Conservation (phyloP, 2,329 filamentous ascomycete genomes). For the Cryoendolithus antarcticus region DNA sequence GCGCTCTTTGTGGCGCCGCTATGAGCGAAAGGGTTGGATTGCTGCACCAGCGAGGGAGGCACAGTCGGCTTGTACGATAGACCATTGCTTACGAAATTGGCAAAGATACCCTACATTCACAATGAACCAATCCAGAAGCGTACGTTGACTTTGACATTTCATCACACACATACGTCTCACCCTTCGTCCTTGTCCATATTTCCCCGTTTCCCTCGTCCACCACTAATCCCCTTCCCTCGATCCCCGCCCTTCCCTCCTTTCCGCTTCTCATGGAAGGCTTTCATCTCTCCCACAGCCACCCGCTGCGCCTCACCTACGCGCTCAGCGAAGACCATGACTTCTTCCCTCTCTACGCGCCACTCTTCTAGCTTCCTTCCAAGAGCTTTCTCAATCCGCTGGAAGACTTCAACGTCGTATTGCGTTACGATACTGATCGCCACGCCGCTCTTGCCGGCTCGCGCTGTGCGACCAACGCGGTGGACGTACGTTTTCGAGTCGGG, state of each 20-base stretch:
- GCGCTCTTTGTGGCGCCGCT: too few relatives aligned
- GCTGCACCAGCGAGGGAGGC: too few relatives aligned
- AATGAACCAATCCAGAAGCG: too few relatives aligned
- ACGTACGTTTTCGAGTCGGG: constrained; percentile 83
- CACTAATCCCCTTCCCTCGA: constrained; percentile 36
- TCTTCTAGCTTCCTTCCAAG: constrained; percentile 64
- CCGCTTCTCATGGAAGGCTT: constrained; percentile 59
- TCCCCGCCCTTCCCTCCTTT: constrained; percentile 36
- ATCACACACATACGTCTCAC: constrained; percentile 5
- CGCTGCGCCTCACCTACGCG: constrained; percentile 76
- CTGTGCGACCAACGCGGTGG: constrained; percentile 78
- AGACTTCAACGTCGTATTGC: constrained; percentile 78
- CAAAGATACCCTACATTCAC: too few relatives aligned
- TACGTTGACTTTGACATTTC: too few relatives aligned
- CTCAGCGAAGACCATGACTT: constrained; percentile 69
- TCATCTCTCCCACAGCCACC: constrained; percentile 69
- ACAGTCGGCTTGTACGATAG: too few relatives aligned
- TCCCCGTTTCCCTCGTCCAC: constrained; percentile 41
- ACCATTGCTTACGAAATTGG: too few relatives aligned
- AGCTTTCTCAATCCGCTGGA: constrained; percentile 67
- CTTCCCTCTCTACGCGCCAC: constrained; percentile 61
- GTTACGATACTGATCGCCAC: constrained; percentile 71
- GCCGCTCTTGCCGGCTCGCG: constrained; percentile 73
- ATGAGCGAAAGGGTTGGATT: too few relatives aligned
- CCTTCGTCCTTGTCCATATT: constrained; percentile 69